Conservation (phyloP, 768 basidiomycete species). For the Naganishia vaughanmartiniae region DNA sequence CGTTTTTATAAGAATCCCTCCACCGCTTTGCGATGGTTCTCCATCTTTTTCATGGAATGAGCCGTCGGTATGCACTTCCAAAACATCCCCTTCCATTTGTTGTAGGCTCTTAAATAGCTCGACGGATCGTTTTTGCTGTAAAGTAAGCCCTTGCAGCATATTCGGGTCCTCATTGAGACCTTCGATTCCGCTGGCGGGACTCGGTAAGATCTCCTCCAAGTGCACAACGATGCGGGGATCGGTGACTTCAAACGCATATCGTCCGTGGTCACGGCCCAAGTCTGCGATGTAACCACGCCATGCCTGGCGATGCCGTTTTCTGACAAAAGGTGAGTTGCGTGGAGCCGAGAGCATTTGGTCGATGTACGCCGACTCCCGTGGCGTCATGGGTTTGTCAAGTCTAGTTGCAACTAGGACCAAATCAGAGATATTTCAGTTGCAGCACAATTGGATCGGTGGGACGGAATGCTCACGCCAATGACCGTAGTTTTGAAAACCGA, state of each 20-base stretch:
- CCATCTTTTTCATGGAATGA: neutral
- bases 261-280: neutral
- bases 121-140: neutral
- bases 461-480: constrained; percentile 7
- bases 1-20: constrained; percentile 6
- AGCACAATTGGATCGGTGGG: neutral
- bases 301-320: neutral
- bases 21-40: constrained; percentile 11
- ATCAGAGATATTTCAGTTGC: neutral
- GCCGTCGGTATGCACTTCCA: constrained; percentile 21
- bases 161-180: neutral
- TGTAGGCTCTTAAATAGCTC: neutral
- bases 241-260: neutral
- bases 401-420: neutral
- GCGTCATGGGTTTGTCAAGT: constrained; percentile 5
- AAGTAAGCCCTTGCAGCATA: neutral
- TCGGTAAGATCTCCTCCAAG: neutral
- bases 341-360: neutral
- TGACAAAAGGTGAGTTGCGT: neutral
- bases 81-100: neutral
- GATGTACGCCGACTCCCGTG: constrained; percentile 6
- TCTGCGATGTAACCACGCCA: neutral
- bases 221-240: constrained; percentile 1
- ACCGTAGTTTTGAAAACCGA: constrained; percentile 2
- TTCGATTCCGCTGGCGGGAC: neutral